Conservation (phyloP, 2,329 filamentous ascomycete genomes). For the Botrytis porri region DNA sequence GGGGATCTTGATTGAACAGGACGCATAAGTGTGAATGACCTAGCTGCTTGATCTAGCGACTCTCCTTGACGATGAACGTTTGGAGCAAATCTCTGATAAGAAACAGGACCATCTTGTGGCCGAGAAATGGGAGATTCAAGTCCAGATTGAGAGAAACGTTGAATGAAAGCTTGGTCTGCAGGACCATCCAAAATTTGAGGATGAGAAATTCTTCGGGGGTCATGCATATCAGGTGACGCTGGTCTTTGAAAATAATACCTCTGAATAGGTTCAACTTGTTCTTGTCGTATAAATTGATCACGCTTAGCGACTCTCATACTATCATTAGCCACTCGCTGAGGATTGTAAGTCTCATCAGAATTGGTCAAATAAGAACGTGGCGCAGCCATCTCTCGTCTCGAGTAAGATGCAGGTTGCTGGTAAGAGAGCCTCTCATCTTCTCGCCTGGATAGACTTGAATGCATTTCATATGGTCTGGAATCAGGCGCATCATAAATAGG, state of each 20-base stretch:
- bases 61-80: conserved; percentile 22
- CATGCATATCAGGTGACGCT: conserved; percentile 27
- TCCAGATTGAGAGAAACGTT: conserved; percentile 36
- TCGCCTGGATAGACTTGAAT: conserved; percentile 25
- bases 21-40: conserved; percentile 24
- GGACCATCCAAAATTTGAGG: conserved; percentile 27
- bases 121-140: conserved; percentile 27
- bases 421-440: conserved; percentile 20
- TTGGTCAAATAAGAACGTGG: conserved; percentile 21
- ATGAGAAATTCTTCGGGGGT: conserved; percentile 29
- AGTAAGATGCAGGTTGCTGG: conserved; percentile 19
- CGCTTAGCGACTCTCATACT: conserved; percentile 24
- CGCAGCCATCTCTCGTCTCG: conserved; percentile 23
- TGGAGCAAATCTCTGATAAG: conserved; percentile 28
- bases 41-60: conserved; percentile 23
- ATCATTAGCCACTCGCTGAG: conserved; percentile 22
- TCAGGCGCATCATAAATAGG: conserved; percentile 33
- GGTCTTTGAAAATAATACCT: conserved; percentile 24
- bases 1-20: conserved; percentile 31
- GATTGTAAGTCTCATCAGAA: conserved; percentile 21
- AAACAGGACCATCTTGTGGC: conserved; percentile 28
- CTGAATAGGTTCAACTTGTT: conserved; percentile 23
- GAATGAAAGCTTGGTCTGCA: conserved; percentile 32
- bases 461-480: conserved; percentile 23
- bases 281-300: conserved; percentile 25